These are phyloP conservation scores for Talaromyces marneffei DNA, from an alignment of 2,329 filamentous ascomycete species.

Conservation along the genomic window DNA sequence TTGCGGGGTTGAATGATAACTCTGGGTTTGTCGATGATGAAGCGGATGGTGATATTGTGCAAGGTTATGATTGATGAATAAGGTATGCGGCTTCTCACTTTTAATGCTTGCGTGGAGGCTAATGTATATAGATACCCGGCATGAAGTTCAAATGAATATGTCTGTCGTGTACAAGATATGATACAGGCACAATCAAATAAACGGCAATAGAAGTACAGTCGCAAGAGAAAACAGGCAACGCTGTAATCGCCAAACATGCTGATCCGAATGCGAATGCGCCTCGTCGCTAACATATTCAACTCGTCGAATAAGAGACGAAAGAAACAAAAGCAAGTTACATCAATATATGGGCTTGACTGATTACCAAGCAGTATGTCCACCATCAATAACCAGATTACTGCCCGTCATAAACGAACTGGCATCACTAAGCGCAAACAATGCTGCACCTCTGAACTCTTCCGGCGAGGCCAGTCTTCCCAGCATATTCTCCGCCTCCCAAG, in stretches of 20 bases:
- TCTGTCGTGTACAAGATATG: not conserved
- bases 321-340: not conserved
- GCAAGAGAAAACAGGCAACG: not conserved
- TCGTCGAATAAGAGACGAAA: not conserved
- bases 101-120: not conserved
- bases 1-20: constrained; percentile 29
- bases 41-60: not conserved
- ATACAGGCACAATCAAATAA: not conserved
- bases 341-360: not conserved
- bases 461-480: constrained; percentile 50
- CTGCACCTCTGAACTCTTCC: constrained; percentile 59
- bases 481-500: constrained; percentile 46
- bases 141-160: not conserved
- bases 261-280: not conserved
- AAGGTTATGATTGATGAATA: constrained; percentile 8
- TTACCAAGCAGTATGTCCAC: constrained; percentile 55
- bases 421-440: constrained; percentile 61
- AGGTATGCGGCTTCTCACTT: not conserved
- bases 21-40: not conserved
- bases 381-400: constrained; percentile 63
- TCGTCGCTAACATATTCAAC: not conserved
- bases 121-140: not conserved
- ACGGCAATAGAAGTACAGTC: not conserved
- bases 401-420: constrained; percentile 67
- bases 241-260: not conserved